Percentiles rank a stretch among this genome's conserved stretches.
Evolutionary conservation across 345 rosid genomes (phyloP).

Genomic region (Anastatica hierochuntica): DNA sequence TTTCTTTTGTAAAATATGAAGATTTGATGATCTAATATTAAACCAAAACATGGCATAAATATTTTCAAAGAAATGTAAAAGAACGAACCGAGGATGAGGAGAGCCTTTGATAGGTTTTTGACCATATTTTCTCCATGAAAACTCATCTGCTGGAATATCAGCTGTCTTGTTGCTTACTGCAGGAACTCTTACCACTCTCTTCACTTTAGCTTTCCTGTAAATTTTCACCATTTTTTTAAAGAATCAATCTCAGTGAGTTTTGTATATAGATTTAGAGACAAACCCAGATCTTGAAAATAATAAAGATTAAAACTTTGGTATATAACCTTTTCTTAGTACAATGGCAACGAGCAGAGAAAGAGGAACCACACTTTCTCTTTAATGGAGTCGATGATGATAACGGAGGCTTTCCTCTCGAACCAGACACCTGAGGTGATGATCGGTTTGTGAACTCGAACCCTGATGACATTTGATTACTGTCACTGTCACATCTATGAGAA

Average conservation of each 20-base stretch:
- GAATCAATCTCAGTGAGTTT: background rate
- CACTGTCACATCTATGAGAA: constrained; percentile 69
- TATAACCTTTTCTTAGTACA: constrained; percentile 83
- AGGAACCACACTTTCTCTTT: constrained; percentile 69
- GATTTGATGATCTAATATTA: no score
- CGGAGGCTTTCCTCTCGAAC: constrained; percentile 62
- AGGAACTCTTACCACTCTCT: constrained; percentile 62
- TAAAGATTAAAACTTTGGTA: background rate
- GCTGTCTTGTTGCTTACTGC: constrained; percentile 82
- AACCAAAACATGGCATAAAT: no score
- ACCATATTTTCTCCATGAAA: constrained; percentile 93
- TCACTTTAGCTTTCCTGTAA: constrained; percentile 54
- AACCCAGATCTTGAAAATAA: background rate
- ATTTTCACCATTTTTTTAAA: background rate
- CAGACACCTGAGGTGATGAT: no score
- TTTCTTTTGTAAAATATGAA: no score
- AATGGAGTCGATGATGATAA: constrained; percentile 36
- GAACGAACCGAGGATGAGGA: constrained; percentile 84
- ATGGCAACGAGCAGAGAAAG: constrained; percentile 75
- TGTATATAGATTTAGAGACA: background rate
- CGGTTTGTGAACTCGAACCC: constrained; percentile 61
- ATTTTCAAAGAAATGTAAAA: background rate
- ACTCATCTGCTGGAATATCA: constrained; percentile 86
- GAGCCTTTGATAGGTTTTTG: constrained; percentile 98
- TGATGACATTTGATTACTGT: constrained; percentile 48